These are phyloP conservation scores for Inga laurina DNA, from an alignment of 306 rosid genomes.

Conservation along the genomic window DNA sequence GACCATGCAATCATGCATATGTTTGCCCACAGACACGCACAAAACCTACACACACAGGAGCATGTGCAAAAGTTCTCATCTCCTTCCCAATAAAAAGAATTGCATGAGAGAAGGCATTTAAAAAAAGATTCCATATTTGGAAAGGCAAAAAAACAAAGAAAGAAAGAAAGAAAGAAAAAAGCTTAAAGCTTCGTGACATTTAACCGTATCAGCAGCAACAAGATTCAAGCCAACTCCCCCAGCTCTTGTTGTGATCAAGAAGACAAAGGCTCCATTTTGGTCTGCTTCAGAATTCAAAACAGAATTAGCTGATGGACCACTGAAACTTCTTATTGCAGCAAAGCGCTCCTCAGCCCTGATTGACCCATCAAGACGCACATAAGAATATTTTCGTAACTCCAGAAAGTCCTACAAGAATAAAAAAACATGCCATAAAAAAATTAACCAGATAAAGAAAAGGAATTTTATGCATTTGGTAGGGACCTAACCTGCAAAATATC, in stretches of 20 bases:
- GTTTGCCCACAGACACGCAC: background rate
- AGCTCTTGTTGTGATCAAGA: slow-evolving; percentile 94
- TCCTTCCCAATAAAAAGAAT: background rate
- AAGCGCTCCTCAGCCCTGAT: slow-evolving; percentile 98
- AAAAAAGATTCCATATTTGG: background rate
- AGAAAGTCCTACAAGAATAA: slow-evolving; percentile 66
- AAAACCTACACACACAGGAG: background rate
- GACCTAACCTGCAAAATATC: slow-evolving; percentile 81
- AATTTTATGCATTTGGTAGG: slow-evolving; percentile 17
- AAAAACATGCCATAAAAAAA: slow-evolving; percentile 24
- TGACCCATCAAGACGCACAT: slow-evolving; percentile 98
- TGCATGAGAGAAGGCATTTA: slow-evolving; percentile 8
- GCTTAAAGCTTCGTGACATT: slow-evolving; percentile 42
- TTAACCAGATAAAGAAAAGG: slow-evolving; percentile 22
- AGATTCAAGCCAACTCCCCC: slow-evolving; percentile 99
- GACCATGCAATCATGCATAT: background rate
- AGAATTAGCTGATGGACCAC: slow-evolving; percentile 52
- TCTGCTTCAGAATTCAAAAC: slow-evolving; percentile 53
- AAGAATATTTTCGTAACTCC: slow-evolving; percentile 82
- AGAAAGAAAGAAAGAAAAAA: background rate
- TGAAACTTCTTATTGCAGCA: slow-evolving; percentile 96
- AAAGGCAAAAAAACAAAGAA: background rate
- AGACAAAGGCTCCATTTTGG: slow-evolving; percentile 73
- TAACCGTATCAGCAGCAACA: slow-evolving; percentile 93
- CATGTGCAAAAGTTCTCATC: background rate